Conservation (phyloP, 768 basidiomycete genomes). For the Podaxis sp. region DNA sequence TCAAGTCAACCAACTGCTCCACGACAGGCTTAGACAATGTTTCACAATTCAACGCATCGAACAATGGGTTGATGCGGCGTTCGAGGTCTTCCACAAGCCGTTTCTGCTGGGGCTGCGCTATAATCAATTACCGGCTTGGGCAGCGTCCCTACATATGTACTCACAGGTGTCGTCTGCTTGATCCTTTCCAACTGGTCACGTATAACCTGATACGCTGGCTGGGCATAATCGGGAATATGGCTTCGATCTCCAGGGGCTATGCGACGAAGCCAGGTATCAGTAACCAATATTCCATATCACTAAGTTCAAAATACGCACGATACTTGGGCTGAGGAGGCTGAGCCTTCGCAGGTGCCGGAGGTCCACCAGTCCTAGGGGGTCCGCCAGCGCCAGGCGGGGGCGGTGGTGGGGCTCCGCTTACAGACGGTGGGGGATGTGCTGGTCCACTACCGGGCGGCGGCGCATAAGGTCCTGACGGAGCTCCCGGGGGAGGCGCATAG, state of each 20-base stretch:
- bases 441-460: slow-evolving; percentile 35
- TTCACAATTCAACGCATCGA: slow-evolving; percentile 91
- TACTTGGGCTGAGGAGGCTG: slow-evolving; percentile 38
- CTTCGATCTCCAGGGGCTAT: slow-evolving; percentile 86
- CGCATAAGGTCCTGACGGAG: slow-evolving; percentile 37
- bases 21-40: slow-evolving; percentile 70
- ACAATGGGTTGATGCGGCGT: slow-evolving; percentile 79
- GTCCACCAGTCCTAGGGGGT: slow-evolving; percentile 21
- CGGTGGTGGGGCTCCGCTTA: slow-evolving; percentile 24
- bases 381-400: slow-evolving; percentile 21
- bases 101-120: slow-evolving; percentile 70
- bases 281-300: background rate
- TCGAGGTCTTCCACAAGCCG: slow-evolving; percentile 86
- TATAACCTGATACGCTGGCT: slow-evolving; percentile 67
- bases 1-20: slow-evolving; percentile 68
- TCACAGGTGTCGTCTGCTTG: slow-evolving; percentile 74
- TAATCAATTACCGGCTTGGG: slow-evolving; percentile 5
- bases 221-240: slow-evolving; percentile 78
- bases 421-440: slow-evolving; percentile 18
- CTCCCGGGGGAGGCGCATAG: slow-evolving; percentile 10
- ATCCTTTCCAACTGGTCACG: slow-evolving; percentile 59
- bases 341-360: slow-evolving; percentile 18
- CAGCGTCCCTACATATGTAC: slow-evolving; percentile 25
- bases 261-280: slow-evolving; percentile 12
- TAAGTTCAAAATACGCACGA: slow-evolving; percentile 31